phyloP scores from a whole-genome alignment of 1,139 yeast species.

The Yamadazyma dendronema region DNA sequence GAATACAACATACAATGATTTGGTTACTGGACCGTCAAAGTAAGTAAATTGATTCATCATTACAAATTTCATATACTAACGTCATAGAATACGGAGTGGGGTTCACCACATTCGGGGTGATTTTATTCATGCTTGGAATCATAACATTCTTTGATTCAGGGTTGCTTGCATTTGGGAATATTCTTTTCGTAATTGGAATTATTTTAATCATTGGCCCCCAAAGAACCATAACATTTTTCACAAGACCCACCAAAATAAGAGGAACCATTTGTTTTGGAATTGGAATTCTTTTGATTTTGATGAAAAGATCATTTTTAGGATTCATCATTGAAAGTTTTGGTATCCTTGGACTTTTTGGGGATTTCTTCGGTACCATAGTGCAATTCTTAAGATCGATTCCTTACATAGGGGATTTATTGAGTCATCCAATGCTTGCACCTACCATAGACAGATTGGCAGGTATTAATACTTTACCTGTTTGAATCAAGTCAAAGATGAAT shows the following conservation, averaged over 20 bases:
- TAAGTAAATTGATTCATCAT: conserved; percentile 32
- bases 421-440: conserved; percentile 84
- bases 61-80: conserved; percentile 18
- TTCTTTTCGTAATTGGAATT: conserved; percentile 77
- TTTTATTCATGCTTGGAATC: conserved; percentile 79
- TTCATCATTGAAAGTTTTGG: conserved; percentile 85
- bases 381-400: conserved; percentile 88
- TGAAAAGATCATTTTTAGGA: conserved; percentile 80
- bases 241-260: conserved; percentile 81
- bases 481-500: conserved; percentile 2
- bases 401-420: conserved; percentile 78
- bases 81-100: conserved; percentile 89
- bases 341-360: conserved; percentile 85
- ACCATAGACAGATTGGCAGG: conserved; percentile 50
- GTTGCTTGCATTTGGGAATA: conserved; percentile 84
- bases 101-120: conserved; percentile 82
- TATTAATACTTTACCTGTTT: conserved; percentile 44
- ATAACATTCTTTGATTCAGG: conserved; percentile 88
- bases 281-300: conserved; percentile 74
- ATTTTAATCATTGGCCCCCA: conserved; percentile 84
- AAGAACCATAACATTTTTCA: conserved; percentile 78
- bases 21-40: conserved; percentile 83
- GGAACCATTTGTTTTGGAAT: conserved; percentile 77
- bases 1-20: no score
- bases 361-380: conserved; percentile 86